A percentile compares a stretch with the other conserved stretches of the same genome.
Conservation (phyloP, 371 early-diverging fungal species). For the Mortierella sp. region DNA sequence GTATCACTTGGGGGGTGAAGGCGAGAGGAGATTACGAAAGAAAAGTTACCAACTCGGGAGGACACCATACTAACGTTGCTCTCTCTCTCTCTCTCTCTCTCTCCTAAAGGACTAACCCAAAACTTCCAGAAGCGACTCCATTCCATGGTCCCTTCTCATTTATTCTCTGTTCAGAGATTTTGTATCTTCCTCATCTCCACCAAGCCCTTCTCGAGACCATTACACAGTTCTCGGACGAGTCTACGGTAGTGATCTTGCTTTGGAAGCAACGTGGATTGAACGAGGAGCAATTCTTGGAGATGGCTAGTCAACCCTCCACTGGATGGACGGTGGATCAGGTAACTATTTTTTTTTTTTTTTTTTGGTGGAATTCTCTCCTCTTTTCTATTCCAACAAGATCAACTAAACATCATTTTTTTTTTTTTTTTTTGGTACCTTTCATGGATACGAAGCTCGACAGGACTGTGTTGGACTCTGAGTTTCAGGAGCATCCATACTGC, state of each 20-base stretch:
- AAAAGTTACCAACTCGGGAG: no score
- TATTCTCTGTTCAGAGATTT: conserved; percentile 57
- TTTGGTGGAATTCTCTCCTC: not conserved
- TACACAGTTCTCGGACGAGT: conserved; percentile 27
- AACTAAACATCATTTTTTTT: not conserved
- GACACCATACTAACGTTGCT: no score
- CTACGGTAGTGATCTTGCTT: conserved; percentile 41
- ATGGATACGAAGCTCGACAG: conserved; percentile 16
- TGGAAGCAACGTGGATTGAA: conserved; percentile 58
- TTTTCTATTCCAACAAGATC: not conserved
- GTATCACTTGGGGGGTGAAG: no score
- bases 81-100: no score
- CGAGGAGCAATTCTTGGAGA: conserved; percentile 53
- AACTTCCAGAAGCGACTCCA: conserved; percentile 13
- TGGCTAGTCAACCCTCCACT: conserved; percentile 17
- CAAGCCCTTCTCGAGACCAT: conserved; percentile 50
- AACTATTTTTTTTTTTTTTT: not conserved
- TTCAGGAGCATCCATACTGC: conserved; percentile 31
- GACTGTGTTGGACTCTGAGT: conserved; percentile 27
- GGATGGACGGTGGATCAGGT: conserved; percentile 36
- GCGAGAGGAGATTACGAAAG: no score
- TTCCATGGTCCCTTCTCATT: conserved; percentile 46
- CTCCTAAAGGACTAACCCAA: conserved; percentile 28
- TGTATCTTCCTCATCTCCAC: conserved; percentile 54
- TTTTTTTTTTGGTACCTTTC: not conserved